phyloP scores from a whole-genome alignment of 2,329 filamentous ascomycete genomes.

The Paracoccidioides brasiliensis region DNA sequence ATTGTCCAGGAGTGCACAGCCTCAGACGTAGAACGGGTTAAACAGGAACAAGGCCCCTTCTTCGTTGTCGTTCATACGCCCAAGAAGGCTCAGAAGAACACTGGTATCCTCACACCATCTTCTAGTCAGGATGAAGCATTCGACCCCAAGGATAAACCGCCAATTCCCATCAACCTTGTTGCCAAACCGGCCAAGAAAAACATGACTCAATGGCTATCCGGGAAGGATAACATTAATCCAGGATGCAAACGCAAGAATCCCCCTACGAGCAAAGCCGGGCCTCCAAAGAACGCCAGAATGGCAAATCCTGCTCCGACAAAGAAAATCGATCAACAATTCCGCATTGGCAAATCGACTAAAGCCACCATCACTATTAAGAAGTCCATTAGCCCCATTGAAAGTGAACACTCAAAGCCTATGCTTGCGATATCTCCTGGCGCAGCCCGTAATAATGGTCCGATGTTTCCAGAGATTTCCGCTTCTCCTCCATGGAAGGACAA shows the following conservation, averaged over 20 bases:
- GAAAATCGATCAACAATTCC: slow-evolving; percentile 7
- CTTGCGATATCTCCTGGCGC: slow-evolving; percentile 22
- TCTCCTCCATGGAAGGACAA: slow-evolving; percentile 7
- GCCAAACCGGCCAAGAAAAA: neutral
- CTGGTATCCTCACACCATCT: slow-evolving; percentile 30
- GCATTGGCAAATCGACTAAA: slow-evolving; percentile 6
- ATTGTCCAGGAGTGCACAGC: slow-evolving; percentile 32
- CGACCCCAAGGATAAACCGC: slow-evolving; percentile 14
- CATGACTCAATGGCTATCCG: slow-evolving; percentile 3
- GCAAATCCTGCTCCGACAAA: neutral
- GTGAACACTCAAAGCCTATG: slow-evolving; percentile 21
- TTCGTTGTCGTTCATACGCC: slow-evolving; percentile 31
- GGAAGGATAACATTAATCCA: slow-evolving; percentile 18
- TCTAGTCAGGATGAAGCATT: slow-evolving; percentile 28
- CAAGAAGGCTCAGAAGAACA: slow-evolving; percentile 23
- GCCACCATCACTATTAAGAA: slow-evolving; percentile 8
- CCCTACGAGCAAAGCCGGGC: slow-evolving; percentile 3
- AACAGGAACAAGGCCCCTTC: slow-evolving; percentile 24
- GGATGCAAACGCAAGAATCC: neutral
- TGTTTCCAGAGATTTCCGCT: slow-evolving; percentile 14
- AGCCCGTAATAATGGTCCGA: slow-evolving; percentile 25
- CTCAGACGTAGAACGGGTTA: slow-evolving; percentile 33
- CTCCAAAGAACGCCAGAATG: slow-evolving; percentile 6
- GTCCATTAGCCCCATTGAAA: slow-evolving; percentile 14
- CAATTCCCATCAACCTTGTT: neutral